Evolutionary conservation across 2,329 filamentous ascomycete species (phyloP).

Genomic region (Arthrobotrys sinensis): DNA sequence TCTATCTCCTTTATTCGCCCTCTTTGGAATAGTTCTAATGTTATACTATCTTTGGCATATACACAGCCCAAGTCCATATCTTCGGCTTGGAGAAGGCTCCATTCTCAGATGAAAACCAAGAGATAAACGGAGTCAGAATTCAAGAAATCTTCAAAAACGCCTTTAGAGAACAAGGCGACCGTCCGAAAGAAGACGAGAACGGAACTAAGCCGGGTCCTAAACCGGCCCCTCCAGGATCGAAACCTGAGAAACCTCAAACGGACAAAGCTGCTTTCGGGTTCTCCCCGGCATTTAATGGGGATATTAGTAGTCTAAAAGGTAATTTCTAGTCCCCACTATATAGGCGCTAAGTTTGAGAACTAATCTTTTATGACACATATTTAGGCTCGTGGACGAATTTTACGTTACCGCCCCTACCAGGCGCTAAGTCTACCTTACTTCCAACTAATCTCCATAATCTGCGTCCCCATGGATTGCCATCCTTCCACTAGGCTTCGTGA

Average conservation of each 20-base stretch:
- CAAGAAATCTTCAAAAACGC: not conserved
- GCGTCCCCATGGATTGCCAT: not conserved
- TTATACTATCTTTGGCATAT: not conserved
- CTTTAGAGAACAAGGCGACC: not conserved
- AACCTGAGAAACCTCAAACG: not conserved
- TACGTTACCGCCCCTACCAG: conserved; percentile 4
- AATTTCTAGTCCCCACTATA: not conserved
- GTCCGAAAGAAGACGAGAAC: not conserved
- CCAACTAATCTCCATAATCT: not conserved
- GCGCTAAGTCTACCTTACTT: not conserved
- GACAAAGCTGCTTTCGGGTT: not conserved
- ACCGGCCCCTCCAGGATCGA: not conserved
- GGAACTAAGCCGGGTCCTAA: not conserved
- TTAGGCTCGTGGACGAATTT: conserved; percentile 13
- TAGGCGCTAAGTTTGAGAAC: not conserved
- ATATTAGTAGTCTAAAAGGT: not conserved
- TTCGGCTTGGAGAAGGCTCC: conserved; percentile 18
- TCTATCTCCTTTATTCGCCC: not conserved
- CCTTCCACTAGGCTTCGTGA: not conserved
- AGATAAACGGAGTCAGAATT: not conserved
- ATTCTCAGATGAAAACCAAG: not conserved
- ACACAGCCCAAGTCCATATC: conserved; percentile 9
- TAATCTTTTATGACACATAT: not conserved
- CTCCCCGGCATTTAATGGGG: not conserved
- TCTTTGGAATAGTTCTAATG: not conserved